Conservation (phyloP, 2,329 filamentous ascomycete species). For the Alternaria triticimaculans region DNA sequence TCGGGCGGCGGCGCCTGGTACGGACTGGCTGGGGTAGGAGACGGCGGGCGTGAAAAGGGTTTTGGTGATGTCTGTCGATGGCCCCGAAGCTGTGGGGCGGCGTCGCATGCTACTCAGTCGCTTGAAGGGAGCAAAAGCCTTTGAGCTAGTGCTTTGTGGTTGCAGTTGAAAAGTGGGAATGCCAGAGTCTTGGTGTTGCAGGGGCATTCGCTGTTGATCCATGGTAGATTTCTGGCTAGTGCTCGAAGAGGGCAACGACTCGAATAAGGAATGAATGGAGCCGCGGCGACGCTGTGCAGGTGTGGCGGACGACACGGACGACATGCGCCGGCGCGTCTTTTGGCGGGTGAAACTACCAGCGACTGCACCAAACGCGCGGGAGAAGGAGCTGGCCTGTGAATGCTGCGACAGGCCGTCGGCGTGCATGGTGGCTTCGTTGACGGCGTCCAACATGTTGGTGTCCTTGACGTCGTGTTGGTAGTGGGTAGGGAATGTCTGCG, state of each 20-base stretch:
- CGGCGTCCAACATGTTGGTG: conserved; percentile 34
- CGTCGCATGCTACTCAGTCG: conserved; percentile 43
- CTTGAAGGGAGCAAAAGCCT: conserved; percentile 33
- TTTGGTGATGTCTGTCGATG: conserved; percentile 28
- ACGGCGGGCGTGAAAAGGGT: conserved; percentile 25
- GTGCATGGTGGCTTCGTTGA: conserved; percentile 35
- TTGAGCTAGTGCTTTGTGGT: conserved; percentile 21
- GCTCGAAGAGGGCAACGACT: conserved; percentile 25
- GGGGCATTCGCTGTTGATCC: conserved; percentile 32
- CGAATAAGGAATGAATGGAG: conserved; percentile 38
- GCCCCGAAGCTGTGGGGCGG: conserved; percentile 37
- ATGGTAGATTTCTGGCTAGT: conserved; percentile 25
- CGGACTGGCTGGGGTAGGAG: conserved; percentile 20
- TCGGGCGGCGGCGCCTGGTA: conserved; percentile 40
- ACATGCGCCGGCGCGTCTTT: conserved; percentile 44
- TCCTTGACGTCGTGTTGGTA: conserved; percentile 31
- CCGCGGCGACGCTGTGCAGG: conserved; percentile 33
- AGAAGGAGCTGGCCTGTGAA: conserved; percentile 38
- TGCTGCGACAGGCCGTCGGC: conserved; percentile 21
- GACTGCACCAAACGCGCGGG: conserved; percentile 38
- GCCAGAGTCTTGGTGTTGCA: conserved; percentile 45
- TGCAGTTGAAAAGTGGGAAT: conserved; percentile 27
- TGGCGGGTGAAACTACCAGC: conserved; percentile 39
- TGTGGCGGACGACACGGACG: conserved; percentile 37
- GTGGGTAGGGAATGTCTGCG: conserved; percentile 45